Conservation (phyloP, 2,329 filamentous ascomycete genomes). For the Raffaelea ambrosiae region DNA sequence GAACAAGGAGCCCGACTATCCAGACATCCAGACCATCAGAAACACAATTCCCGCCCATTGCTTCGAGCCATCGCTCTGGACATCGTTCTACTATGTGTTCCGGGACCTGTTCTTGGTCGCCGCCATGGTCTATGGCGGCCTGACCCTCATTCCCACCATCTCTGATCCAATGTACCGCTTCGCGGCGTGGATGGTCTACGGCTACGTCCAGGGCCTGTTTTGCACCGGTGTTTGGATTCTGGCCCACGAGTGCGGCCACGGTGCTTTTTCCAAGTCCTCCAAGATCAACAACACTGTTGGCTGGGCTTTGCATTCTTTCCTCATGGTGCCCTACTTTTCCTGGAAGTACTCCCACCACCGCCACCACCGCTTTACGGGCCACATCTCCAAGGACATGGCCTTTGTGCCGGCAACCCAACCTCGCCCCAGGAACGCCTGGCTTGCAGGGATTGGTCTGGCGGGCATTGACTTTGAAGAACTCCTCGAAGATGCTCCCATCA, state of each 20-base stretch:
- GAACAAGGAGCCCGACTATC: conserved; percentile 19
- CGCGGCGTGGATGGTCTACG: conserved; percentile 56
- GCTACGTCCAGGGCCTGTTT: conserved; percentile 82
- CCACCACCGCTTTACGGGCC: conserved; percentile 97
- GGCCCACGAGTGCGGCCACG: conserved; percentile 95
- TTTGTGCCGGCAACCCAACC: conserved; percentile 82
- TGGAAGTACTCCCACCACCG: conserved; percentile 99
- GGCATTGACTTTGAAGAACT: conserved; percentile 77
- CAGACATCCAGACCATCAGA: conserved; percentile 83
- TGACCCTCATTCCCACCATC: conserved; percentile 84
- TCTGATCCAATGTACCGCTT: conserved; percentile 60
- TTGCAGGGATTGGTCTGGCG: conserved; percentile 86
- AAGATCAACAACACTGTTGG: conserved; percentile 87
- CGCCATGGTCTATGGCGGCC: conserved; percentile 74
- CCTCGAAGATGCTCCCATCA: conserved; percentile 54
- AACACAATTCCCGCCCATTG: conserved; percentile 97
- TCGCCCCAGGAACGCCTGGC: conserved; percentile 79
- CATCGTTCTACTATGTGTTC: conserved; percentile 72
- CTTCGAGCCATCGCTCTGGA: conserved; percentile 74
- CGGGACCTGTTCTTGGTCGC: conserved; percentile 68
- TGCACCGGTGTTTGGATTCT: conserved; percentile 93
- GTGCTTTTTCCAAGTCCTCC: conserved; percentile 86
- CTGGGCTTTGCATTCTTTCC: conserved; percentile 78
- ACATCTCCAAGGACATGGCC: conserved; percentile 98
- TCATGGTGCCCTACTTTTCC: conserved; percentile 91